Conservation (phyloP, 2,329 filamentous ascomycete genomes). For the Claviceps sp. region DNA sequence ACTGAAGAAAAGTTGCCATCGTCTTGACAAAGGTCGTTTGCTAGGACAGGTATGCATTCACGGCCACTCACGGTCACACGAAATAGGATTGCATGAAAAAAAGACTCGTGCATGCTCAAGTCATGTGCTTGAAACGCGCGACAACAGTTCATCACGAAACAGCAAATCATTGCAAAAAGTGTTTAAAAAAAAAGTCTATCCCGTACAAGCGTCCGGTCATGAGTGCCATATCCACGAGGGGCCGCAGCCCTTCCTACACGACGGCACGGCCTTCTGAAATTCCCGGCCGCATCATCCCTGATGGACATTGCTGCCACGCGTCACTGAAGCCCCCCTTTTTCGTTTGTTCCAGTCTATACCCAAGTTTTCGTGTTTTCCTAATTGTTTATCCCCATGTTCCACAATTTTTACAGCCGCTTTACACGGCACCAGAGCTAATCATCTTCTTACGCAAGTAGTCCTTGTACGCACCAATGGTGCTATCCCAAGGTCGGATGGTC, state of each 20-base stretch:
- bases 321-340: conserved; percentile 5
- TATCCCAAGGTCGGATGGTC: conserved; percentile 81
- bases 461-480: conserved; percentile 90
- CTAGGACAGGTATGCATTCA: no score
- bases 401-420: conserved; percentile 27
- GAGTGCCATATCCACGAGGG: conserved; percentile 14
- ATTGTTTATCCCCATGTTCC: conserved; percentile 1
- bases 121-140: neutral
- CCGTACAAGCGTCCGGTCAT: conserved; percentile 14
- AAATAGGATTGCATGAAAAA: neutral
- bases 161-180: conserved; percentile 8
- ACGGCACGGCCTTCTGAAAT: conserved; percentile 11
- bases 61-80: neutral
- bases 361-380: conserved; percentile 1
- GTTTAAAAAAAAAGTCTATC: conserved; percentile 20
- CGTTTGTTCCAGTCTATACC: conserved; percentile 10
- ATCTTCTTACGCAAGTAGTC: conserved; percentile 99
- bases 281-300: conserved; percentile 5
- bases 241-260: conserved; percentile 17
- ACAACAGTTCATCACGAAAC: neutral
- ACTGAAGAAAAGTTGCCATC: no score
- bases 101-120: neutral
- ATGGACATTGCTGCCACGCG: conserved; percentile 9
- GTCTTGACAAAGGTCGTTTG: no score
- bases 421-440: conserved; percentile 76